A percentile compares a stretch with the other conserved stretches of the same genome.
Conservation (phyloP, 305 asterid species). For the Fraxinus baroniana region DNA sequence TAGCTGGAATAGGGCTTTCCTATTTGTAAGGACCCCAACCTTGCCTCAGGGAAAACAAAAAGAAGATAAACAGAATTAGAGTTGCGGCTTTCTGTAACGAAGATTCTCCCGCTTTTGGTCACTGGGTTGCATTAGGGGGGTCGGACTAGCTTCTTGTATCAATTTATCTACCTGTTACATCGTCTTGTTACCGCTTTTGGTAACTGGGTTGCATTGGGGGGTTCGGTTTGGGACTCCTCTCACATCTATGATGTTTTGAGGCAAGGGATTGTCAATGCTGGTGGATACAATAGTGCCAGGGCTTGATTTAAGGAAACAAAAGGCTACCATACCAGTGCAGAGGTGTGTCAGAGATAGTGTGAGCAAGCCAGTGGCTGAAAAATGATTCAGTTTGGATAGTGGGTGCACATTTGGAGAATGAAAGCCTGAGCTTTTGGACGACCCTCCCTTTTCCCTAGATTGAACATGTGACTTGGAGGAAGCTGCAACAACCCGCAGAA, state of each 20-base stretch:
- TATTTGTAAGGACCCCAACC: too few species aligned
- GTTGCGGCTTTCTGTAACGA: too few species aligned
- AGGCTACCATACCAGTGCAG: neutral
- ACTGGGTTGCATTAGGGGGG: too few species aligned
- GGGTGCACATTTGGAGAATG: neutral
- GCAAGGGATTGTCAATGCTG: neutral
- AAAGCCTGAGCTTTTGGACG: neutral
- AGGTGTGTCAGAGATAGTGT: neutral
- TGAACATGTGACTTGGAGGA: neutral
- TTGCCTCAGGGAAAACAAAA: too few species aligned
- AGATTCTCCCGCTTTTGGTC: too few species aligned
- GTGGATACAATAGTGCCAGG: neutral
- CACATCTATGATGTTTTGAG: neutral
- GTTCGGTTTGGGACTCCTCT: neutral
- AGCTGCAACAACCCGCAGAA: neutral
- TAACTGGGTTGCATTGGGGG: too few species aligned
- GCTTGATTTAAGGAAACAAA: neutral
- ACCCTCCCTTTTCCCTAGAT: neutral
- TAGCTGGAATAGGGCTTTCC: neutral
- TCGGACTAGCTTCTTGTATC: too few species aligned
- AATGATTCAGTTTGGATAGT: neutral
- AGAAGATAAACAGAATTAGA: too few species aligned
- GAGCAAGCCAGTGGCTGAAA: neutral
- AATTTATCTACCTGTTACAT: too few species aligned
- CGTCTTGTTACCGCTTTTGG: too few species aligned